These are phyloP conservation scores for Miscanthus lutarioriparius DNA, from an alignment of 176 grass and related monocot genomes.

Conservation along the genomic window DNA sequence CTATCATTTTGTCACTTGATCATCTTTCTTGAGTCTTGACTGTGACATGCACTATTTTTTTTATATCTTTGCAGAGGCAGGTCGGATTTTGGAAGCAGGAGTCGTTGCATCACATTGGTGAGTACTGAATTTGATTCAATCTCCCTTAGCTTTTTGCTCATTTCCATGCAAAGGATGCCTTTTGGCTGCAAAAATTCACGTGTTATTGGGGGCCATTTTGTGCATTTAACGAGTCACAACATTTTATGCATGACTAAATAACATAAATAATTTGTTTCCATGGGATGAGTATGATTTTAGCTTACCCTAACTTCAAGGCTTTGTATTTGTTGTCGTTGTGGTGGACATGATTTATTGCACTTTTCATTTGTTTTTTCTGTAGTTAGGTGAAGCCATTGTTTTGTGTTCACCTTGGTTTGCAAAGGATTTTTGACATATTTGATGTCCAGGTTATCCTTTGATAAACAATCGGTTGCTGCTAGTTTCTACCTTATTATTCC, in stretches of 20 bases:
- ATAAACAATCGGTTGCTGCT: constrained; percentile 11
- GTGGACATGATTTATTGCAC: neutral
- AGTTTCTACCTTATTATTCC: neutral
- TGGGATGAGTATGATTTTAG: neutral
- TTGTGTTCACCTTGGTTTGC: constrained; percentile 14
- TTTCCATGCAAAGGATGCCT: constrained; percentile 12
- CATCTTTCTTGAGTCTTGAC: constrained; percentile 14
- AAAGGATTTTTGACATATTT: neutral
- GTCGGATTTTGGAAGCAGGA: constrained; percentile 84
- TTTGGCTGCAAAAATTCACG: neutral
- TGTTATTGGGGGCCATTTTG: constrained; percentile 3
- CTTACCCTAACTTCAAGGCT: no score
- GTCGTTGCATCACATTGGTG: constrained; percentile 58
- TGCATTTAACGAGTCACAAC: neutral
- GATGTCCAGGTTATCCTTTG: neutral
- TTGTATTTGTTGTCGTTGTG: neutral
- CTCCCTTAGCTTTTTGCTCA: constrained; percentile 8
- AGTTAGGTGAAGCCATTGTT: constrained; percentile 17
- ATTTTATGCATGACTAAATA: neutral
- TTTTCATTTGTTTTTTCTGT: neutral
- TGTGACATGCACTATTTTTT: constrained; percentile 22
- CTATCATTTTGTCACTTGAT: constrained; percentile 8
- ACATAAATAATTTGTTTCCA: neutral
- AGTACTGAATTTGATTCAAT: constrained; percentile 30
- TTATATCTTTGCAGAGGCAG: constrained; percentile 63